Evolutionary conservation across 2,329 filamentous ascomycete species (phyloP).

Genomic region (Calonectria pteridis): DNA sequence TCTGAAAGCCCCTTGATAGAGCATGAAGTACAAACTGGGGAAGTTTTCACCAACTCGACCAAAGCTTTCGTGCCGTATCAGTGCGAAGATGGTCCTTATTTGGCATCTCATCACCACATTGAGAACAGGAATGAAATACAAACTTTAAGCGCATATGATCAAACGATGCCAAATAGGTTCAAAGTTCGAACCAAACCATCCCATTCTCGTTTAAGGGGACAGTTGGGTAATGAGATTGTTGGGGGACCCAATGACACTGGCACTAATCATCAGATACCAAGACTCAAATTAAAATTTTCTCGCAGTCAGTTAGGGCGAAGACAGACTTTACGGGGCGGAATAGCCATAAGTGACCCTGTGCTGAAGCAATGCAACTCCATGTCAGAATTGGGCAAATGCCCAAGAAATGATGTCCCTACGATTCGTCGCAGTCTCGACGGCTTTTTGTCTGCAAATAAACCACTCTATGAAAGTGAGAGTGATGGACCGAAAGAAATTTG

Average conservation of each 20-base stretch:
- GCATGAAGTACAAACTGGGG: slow-evolving; percentile 20
- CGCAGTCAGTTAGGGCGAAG: slow-evolving; percentile 44
- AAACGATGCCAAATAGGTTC: slow-evolving; percentile 40
- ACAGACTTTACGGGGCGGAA: slow-evolving; percentile 24
- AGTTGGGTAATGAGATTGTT: slow-evolving; percentile 11
- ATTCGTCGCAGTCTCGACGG: slow-evolving; percentile 30
- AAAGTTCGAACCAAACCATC: slow-evolving; percentile 46
- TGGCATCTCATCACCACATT: background rate
- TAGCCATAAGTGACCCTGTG: slow-evolving; percentile 37
- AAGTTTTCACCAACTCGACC: slow-evolving; percentile 29
- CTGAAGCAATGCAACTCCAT: slow-evolving; percentile 51
- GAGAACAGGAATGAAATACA: slow-evolving; percentile 5
- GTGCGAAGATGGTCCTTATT: background rate
- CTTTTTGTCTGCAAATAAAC: slow-evolving; percentile 24
- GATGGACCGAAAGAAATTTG: slow-evolving; percentile 25
- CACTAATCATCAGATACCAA: slow-evolving; percentile 40
- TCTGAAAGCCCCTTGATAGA: slow-evolving; percentile 11
- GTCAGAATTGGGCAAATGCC: slow-evolving; percentile 43
- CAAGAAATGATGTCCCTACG: slow-evolving; percentile 24
- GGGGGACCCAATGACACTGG: slow-evolving; percentile 9
- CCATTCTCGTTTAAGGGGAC: slow-evolving; percentile 26
- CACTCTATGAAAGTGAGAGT: slow-evolving; percentile 9
- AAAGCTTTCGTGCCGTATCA: slow-evolving; percentile 15
- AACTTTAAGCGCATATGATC: background rate
- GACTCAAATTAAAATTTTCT: slow-evolving; percentile 51